Evolutionary conservation across 805 yeast species (phyloP).

Genomic region (Saccharomycopsis fermentans): DNA sequence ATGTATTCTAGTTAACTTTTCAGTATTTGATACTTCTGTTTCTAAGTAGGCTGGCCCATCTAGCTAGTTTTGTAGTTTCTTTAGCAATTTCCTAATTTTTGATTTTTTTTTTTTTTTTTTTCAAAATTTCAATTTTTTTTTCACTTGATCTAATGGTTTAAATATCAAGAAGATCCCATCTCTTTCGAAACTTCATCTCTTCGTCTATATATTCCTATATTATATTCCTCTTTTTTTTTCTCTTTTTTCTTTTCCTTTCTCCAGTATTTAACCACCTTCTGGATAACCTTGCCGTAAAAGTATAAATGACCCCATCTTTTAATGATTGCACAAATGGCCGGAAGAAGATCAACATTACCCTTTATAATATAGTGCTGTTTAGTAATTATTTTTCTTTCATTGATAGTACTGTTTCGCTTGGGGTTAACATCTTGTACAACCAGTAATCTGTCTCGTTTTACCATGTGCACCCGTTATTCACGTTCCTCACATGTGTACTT

Average conservation of each 20-base stretch:
- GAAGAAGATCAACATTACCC: constrained; percentile 17
- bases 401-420: constrained; percentile 16
- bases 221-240: not conserved
- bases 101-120: not conserved
- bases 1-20: not conserved
- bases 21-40: no score
- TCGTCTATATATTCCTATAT: not conserved
- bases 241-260: constrained; percentile 7
- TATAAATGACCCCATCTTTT: constrained; percentile 8
- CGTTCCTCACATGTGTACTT: no score
- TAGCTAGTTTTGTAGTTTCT: not conserved
- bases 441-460: not conserved
- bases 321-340: constrained; percentile 19
- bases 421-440: constrained; percentile 12
- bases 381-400: not conserved
- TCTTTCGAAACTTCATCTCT: not conserved
- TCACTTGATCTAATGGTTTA: not conserved
- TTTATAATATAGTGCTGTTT: constrained; percentile 11
- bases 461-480: not conserved
- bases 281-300: constrained; percentile 20
- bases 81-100: not conserved
- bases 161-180: not conserved
- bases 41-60: no score
- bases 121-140: not conserved
- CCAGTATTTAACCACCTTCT: constrained; percentile 16